A percentile compares a stretch with the other conserved stretches of the same genome.
Conservation (phyloP, 805 yeast genomes). For the Kuraishia cidri region DNA sequence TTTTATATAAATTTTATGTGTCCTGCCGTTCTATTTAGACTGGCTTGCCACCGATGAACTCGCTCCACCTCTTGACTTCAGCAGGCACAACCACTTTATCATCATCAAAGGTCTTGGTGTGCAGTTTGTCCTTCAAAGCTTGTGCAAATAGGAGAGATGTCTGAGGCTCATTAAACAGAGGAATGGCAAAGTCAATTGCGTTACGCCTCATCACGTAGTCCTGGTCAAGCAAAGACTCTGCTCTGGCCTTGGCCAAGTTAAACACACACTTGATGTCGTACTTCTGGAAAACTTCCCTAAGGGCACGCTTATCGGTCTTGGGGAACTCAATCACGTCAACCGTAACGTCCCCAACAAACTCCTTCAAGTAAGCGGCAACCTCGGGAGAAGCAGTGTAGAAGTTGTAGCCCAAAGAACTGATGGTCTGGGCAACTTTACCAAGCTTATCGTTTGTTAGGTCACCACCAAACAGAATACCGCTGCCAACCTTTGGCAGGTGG, state of each 20-base stretch:
- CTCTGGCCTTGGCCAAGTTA: conserved; percentile 87
- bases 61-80: conserved; percentile 96
- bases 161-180: conserved; percentile 93
- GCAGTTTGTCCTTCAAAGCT: conserved; percentile 68
- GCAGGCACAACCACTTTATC: conserved; percentile 52
- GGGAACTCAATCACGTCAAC: conserved; percentile 82
- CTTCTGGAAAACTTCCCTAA: conserved; percentile 88
- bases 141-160: conserved; percentile 83
- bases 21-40: no score
- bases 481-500: conserved; percentile 84
- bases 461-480: conserved; percentile 91
- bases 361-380: conserved; percentile 61
- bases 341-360: conserved; percentile 30
- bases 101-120: conserved; percentile 31
- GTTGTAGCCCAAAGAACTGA: conserved; percentile 72
- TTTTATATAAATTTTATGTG: no score
- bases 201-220: conserved; percentile 98
- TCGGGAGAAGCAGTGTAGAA: conserved; percentile 68
- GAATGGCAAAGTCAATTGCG: conserved; percentile 96
- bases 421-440: conserved; percentile 62
- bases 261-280: conserved; percentile 81
- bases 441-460: conserved; percentile 66
- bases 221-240: conserved; percentile 74
- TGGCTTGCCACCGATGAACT: conserved; percentile 90
- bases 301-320: conserved; percentile 82